Evolutionary conservation across 2,329 filamentous ascomycete species (phyloP).

Genomic region (Phaeophleospora eucalypticola): DNA sequence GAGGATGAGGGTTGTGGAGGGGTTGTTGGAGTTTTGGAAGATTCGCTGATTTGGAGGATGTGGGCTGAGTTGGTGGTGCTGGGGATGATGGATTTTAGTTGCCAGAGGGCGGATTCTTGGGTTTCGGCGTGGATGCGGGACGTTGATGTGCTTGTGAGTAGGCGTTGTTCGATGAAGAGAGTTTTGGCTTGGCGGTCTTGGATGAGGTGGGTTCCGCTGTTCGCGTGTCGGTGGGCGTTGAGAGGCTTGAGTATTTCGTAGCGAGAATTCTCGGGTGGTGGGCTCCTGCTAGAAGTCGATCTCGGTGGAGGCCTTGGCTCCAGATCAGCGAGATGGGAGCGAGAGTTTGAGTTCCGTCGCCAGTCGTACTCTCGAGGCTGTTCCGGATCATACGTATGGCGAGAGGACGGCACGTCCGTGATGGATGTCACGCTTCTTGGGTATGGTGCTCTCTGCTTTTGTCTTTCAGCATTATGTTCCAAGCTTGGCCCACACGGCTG

Average conservation of each 20-base stretch:
- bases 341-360: too few relatives aligned
- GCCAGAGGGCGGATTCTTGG: conserved; percentile 15
- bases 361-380: too few relatives aligned
- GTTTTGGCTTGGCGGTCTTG: conserved; percentile 3
- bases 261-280: neutral
- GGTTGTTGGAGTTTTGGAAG: conserved; percentile 1
- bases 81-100: conserved; percentile 12
- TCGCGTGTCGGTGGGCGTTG: conserved; percentile 2
- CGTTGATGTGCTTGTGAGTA: neutral
- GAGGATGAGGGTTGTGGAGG: conserved; percentile 13
- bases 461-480: too few relatives aligned
- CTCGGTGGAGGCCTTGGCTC: too few relatives aligned
- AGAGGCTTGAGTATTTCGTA: neutral
- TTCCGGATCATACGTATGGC: too few relatives aligned
- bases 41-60: conserved; percentile 14
- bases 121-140: conserved; percentile 1
- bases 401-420: too few relatives aligned
- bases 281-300: too few relatives aligned
- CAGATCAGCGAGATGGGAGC: too few relatives aligned
- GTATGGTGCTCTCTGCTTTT: too few relatives aligned
- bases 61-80: conserved; percentile 10
- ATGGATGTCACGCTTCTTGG: too few relatives aligned
- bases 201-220: conserved; percentile 12
- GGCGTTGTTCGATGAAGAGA: conserved; percentile 16
- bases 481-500: too few relatives aligned